Evolutionary conservation across 129 eudicot genomes (phyloP), one percentile per base, ranked within the genome.

Genomic region (Flaveria robusta): DNA sequence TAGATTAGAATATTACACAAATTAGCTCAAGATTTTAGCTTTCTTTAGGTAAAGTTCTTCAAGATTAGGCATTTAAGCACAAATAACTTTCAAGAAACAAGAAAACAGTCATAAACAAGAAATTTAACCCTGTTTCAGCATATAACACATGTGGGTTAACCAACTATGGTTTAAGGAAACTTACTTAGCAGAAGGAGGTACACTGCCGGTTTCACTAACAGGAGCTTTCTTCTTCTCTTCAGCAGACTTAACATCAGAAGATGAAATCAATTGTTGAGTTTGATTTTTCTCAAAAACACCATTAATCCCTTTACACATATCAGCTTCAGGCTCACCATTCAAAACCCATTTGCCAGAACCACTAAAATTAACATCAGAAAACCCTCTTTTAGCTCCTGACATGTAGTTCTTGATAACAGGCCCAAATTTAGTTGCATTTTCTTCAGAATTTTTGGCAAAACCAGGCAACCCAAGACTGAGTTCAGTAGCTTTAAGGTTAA

Each of bases 381-480:
- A 91, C 9, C 91, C 94, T 81, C 97, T 88, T 77, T 91, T 91
- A 56, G 91, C 90, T 37, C 94, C 88, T 10, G 90, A 86, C 65
- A 79, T 84, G 41, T 85, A 78, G 81, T 72, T 86, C 81, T 88
- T 86, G 70, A 66, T 18, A 34, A 74, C 29, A 56, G 34, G 51
- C 77, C 78, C 81, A 72, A 22, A 55, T 20, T 39, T 70, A 43
- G 71, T 60, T 22, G 76, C 84, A 42, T 74, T 55, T 67, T 70
- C 87, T 62, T 78, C 79, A 50, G 64, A 81, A 51, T 71, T 82
- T 16, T 80, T 86, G 43, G 88, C 85, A 74, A 84, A 91, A 50
- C 97, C 98, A 75, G 98, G 98, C 79, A 91, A 83, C 13, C 97
- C 99, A 66, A 95, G 99, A 47, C 97, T 86, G 19, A 95, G 86